Percentiles rank a stretch among this genome's conserved stretches.
These are phyloP conservation scores for Leptomonas seymouri DNA, from an alignment of 208 protist species.

Conservation along the genomic window DNA sequence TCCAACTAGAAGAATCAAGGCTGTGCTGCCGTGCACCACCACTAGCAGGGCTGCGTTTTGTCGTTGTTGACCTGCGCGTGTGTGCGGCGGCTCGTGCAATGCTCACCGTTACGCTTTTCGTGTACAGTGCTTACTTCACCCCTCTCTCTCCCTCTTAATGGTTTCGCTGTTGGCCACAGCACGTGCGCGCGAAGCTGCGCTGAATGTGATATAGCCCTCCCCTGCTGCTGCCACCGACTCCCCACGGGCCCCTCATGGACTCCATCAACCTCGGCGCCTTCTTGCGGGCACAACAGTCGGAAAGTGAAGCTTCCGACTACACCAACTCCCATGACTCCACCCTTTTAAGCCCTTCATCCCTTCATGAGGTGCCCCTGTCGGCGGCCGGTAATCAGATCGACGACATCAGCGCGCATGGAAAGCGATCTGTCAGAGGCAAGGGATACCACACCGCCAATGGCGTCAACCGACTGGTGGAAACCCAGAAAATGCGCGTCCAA, in stretches of 20 bases:
- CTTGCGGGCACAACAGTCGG: background rate
- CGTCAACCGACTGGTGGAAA: background rate
- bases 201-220: no score
- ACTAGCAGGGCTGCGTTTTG: no score
- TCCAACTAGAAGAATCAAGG: no score
- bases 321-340: background rate
- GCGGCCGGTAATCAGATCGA: background rate
- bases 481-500: background rate
- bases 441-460: background rate
- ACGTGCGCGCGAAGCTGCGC: no score
- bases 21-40: no score
- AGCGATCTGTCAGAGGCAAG: background rate
- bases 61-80: no score
- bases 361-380: background rate
- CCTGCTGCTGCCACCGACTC: background rate
- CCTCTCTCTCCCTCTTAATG: no score
- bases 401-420: background rate
- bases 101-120: no score
- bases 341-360: no score
- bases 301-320: background rate
- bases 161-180: no score
- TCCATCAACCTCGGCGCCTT: conserved; percentile 8
- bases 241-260: background rate
- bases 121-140: no score
- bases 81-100: no score